phyloP scores from a whole-genome alignment of 2,329 filamentous ascomycete genomes.

The Penicillium sp. region DNA sequence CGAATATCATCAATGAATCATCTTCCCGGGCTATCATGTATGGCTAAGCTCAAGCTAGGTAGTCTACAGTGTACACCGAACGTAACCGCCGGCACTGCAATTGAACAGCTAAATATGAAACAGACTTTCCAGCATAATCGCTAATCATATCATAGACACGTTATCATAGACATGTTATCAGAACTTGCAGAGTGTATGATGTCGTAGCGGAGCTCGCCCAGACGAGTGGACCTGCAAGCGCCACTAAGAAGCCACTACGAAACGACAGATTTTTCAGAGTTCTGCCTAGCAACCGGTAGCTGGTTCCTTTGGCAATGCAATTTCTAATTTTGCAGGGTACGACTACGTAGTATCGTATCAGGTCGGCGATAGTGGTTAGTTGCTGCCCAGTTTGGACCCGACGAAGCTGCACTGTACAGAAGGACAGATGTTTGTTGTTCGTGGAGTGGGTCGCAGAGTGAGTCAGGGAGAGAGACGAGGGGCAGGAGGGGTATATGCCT shows the following conservation, averaged over 20 bases:
- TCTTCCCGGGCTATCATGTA: no score
- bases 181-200: not conserved
- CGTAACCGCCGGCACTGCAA: no score
- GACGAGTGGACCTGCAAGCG: conserved; percentile 6
- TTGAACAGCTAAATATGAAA: no score
- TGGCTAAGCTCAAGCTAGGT: no score
- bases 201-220: conserved; percentile 1
- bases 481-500: not conserved
- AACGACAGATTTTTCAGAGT: conserved; percentile 7
- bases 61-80: no score
- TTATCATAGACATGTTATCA: no score
- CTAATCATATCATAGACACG: no score
- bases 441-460: not conserved
- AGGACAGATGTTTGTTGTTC: not conserved
- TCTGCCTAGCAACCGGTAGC: not conserved
- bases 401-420: not conserved
- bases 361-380: not conserved
- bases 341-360: no score
- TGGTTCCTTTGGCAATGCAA: not conserved
- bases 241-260: conserved; percentile 19
- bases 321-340: no score
- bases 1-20: no score
- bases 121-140: no score
- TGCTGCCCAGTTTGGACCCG: not conserved
- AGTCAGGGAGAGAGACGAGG: not conserved